A percentile compares a stretch with the other conserved stretches of the same genome.
Evolutionary conservation across 2,329 filamentous ascomycete genomes (phyloP).

Genomic region (Malbranchea zuffiana): DNA sequence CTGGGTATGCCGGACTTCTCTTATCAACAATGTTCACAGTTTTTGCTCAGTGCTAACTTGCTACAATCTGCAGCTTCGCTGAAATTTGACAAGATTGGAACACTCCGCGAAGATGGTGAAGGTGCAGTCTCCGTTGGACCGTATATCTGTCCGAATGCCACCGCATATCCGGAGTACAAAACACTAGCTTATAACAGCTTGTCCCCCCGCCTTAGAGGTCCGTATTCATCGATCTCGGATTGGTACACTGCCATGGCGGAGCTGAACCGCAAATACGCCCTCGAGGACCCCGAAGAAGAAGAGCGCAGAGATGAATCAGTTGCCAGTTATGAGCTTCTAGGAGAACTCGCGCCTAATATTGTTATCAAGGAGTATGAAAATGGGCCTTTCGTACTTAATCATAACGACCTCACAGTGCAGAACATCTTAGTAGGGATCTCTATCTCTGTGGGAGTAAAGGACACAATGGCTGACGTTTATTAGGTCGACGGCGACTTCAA

Average conservation of each 20-base stretch:
- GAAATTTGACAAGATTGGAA: constrained; percentile 6
- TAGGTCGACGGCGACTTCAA: constrained; percentile 15
- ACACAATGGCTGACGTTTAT: background rate
- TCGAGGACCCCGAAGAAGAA: constrained; percentile 5
- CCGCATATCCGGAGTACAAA: constrained; percentile 6
- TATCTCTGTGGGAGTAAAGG: background rate
- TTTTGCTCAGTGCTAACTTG: too few relatives aligned
- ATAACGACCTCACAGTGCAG: constrained; percentile 8
- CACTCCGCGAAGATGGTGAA: constrained; percentile 3
- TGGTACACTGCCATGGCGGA: constrained; percentile 9
- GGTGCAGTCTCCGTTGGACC: constrained; percentile 7
- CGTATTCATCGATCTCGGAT: constrained; percentile 1
- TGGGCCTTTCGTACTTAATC: constrained; percentile 9
- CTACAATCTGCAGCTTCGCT: constrained; percentile 3
- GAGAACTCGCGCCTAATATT: background rate
- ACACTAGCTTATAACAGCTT: constrained; percentile 4
- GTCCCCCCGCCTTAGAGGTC: background rate
- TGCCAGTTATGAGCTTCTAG: constrained; percentile 7
- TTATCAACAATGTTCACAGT: background rate
- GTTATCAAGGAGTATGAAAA: constrained; percentile 2
- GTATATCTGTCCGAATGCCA: constrained; percentile 3
- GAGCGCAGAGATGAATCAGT: constrained; percentile 4
- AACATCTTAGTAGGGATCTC: constrained; percentile 5
- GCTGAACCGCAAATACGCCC: constrained; percentile 3
- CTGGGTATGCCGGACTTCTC: constrained; percentile 4